phyloP scores from a whole-genome alignment of 2,329 filamentous ascomycete species.

The Phaeoacremonium minimum region DNA sequence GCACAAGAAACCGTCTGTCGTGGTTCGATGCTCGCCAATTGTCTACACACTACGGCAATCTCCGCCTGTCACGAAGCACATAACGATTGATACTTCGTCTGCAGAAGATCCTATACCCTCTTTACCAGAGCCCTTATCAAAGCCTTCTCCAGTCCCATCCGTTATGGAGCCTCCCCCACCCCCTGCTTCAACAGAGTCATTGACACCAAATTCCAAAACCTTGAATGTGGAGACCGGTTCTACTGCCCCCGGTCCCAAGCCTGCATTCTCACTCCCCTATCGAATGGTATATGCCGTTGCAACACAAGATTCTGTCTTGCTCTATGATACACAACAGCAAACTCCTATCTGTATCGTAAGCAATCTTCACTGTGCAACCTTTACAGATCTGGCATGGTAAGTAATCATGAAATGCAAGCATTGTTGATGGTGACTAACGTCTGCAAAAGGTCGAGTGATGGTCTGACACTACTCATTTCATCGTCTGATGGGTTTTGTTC shows the following conservation, averaged over 20 bases:
- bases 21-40: slow-evolving; percentile 88
- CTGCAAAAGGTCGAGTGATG: slow-evolving; percentile 41
- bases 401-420: slow-evolving; percentile 19
- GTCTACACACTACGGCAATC: slow-evolving; percentile 76
- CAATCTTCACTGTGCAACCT: slow-evolving; percentile 95
- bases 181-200: slow-evolving; percentile 41
- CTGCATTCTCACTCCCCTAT: slow-evolving; percentile 83
- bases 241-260: slow-evolving; percentile 53
- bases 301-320: slow-evolving; percentile 88
- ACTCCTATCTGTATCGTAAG: slow-evolving; percentile 92
- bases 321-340: slow-evolving; percentile 97
- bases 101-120: slow-evolving; percentile 78
- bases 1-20: slow-evolving; percentile 96
- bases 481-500: slow-evolving; percentile 98
- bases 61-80: slow-evolving; percentile 70
- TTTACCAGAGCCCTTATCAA: slow-evolving; percentile 76
- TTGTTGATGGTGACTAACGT: slow-evolving; percentile 17
- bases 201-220: slow-evolving; percentile 48
- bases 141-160: slow-evolving; percentile 51
- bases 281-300: slow-evolving; percentile 95
- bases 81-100: slow-evolving; percentile 91
- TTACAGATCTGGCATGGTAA: slow-evolving; percentile 94
- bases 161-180: slow-evolving; percentile 82
- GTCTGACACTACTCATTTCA: slow-evolving; percentile 72
- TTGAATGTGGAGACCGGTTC: slow-evolving; percentile 41